Evolutionary conservation across 352 stramenopile species (phyloP), one percentile per base, ranked within the genome.

Genomic region (Pythium insidiosum): DNA sequence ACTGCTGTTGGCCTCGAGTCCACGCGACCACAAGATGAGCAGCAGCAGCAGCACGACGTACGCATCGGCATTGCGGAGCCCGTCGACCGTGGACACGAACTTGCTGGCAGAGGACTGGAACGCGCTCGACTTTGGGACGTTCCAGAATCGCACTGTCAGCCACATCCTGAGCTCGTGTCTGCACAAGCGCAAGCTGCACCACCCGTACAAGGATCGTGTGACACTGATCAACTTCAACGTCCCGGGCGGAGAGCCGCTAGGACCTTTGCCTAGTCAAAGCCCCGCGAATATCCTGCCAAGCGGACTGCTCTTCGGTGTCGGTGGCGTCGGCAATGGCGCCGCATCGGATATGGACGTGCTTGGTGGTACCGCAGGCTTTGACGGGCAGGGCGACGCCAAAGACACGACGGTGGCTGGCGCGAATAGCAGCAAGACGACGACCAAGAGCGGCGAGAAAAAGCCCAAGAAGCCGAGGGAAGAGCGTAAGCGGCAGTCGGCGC

Each of bases 141-240:
- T 86, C 43, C 76, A 88, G 59, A 88, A 88, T 47, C 78, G 78
- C 33, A 88, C 74, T 10, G 78, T 90, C 36, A 90, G 76, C 53
- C 78, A 87, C 44, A 90, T 90, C 45, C 45, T 90, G 29, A 87
- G 75, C 47, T 88, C 78, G 4, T 90, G 78, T 43, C 50, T 88
- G 46, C 73, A 90, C 62, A 88, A 88, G 61, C 65, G 78, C 38
- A 90, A 90, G 53, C 47, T 90, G 13, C 69, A 87, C 36, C 71
- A 87, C 46, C 78, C 78, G 10, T 90, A 90, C 68, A 90, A 90
- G 62, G 80, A 90, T 39, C 75, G 84, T 30, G 72, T 90, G 23
- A 82, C 86, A 43, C 59, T 90, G 2, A 70, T 90, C 44, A 90
- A 90, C 48, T 88, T 90, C 44, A 84, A 71, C n/a, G 63, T 88